These are phyloP conservation scores for Bipolaris gigantea DNA, from an alignment of 2,329 filamentous ascomycete species.

Conservation along the genomic window DNA sequence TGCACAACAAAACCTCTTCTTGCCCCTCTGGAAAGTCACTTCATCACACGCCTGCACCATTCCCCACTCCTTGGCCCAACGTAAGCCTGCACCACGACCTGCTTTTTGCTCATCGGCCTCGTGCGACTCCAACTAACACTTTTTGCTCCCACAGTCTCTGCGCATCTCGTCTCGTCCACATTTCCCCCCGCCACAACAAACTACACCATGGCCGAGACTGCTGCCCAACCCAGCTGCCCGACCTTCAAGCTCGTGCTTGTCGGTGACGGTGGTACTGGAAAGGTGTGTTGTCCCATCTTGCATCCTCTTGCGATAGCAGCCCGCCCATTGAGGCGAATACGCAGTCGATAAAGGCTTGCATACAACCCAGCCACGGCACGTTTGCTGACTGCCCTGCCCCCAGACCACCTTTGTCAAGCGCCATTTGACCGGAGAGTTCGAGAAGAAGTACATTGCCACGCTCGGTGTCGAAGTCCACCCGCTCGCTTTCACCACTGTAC, in stretches of 20 bases:
- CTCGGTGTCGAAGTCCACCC: conserved; percentile 99
- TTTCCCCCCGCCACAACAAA: conserved; percentile 38
- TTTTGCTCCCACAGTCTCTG: conserved; percentile 23
- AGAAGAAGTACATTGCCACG: conserved; percentile 99
- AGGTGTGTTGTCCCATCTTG: conserved; percentile 64
- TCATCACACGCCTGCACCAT: conserved; percentile 27
- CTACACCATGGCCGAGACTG: conserved; percentile 57
- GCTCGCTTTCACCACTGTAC: conserved; percentile 95
- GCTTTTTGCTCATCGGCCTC: conserved; percentile 10
- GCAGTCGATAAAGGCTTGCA: conserved; percentile 1
- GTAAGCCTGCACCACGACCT: conserved; percentile 24
- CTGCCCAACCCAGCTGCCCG: conserved; percentile 61
- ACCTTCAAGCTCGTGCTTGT: conserved; percentile 99
- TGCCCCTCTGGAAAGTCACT: conserved; percentile 36
- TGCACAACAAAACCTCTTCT: conserved; percentile 42
- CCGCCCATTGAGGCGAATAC: background rate
- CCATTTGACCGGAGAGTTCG: conserved; percentile 99
- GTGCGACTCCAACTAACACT: conserved; percentile 23
- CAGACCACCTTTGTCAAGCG: conserved; percentile 99
- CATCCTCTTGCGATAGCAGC: background rate
- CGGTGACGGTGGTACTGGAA: conserved; percentile 98
- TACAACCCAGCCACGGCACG: background rate
- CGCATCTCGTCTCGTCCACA: conserved; percentile 26
- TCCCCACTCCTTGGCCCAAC: conserved; percentile 33
- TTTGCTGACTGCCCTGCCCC: conserved; percentile 34